These are phyloP conservation scores for Colletotrichum sp. DNA, from an alignment of 2,329 filamentous ascomycete genomes.

Conservation along the genomic window DNA sequence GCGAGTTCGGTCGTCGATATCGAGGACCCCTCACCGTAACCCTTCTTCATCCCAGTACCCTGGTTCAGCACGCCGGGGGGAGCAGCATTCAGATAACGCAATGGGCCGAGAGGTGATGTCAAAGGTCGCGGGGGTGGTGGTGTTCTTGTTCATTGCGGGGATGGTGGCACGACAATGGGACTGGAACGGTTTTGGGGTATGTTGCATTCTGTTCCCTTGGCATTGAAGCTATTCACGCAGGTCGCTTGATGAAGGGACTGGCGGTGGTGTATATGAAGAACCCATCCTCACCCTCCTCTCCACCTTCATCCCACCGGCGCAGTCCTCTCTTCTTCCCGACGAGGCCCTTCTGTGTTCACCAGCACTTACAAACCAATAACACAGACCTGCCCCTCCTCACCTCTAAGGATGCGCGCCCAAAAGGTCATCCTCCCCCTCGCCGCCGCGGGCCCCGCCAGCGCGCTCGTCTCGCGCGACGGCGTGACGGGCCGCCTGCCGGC, in stretches of 20 bases:
- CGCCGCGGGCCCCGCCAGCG: not conserved
- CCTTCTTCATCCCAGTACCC: not conserved
- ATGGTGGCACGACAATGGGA: not conserved
- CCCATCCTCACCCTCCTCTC: not conserved
- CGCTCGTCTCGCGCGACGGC: slow-evolving; percentile 20
- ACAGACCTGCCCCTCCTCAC: not conserved
- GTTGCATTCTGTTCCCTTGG: not conserved
- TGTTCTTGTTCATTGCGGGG: not conserved
- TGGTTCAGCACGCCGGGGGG: not conserved
- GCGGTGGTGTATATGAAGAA: not conserved
- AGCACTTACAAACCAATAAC: not conserved
- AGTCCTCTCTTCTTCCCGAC: not conserved
- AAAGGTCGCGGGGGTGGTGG: not conserved
- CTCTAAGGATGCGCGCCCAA: not conserved
- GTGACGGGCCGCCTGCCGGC: slow-evolving; percentile 37
- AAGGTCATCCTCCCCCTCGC: not conserved
- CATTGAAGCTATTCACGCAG: not conserved
- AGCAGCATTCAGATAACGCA: not conserved
- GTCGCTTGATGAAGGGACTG: not conserved
- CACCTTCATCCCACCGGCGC: not conserved
- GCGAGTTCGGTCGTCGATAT: not conserved
- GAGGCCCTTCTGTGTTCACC: not conserved
- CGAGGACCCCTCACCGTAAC: not conserved
- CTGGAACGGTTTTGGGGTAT: slow-evolving; percentile 11
- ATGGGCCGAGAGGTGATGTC: not conserved